Conservation (phyloP, 371 early-diverging fungal genomes). For the Saksenaea oblongispora region DNA sequence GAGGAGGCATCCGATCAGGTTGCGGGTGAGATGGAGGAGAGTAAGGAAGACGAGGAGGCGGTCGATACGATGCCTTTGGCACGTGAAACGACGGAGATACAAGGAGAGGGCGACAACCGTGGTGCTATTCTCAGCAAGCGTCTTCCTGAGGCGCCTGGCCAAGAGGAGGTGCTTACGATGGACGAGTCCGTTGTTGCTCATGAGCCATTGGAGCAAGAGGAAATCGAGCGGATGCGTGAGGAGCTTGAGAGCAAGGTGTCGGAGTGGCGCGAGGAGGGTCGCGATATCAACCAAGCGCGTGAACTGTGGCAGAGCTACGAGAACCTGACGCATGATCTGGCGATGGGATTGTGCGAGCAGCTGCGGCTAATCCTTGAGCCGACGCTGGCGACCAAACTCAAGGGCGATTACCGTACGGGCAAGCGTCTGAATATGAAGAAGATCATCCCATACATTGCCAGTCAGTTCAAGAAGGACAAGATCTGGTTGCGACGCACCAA, state of each 20-base stretch:
- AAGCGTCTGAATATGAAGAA: constrained; percentile 99
- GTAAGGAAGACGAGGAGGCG: constrained; percentile 28
- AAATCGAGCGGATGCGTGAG: constrained; percentile 62
- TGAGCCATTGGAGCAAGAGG: constrained; percentile 62
- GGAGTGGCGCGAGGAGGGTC: constrained; percentile 63
- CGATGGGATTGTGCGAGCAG: constrained; percentile 92
- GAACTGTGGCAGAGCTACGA: constrained; percentile 91
- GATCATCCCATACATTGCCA: constrained; percentile 99
- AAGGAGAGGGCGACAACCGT: constrained; percentile 25
- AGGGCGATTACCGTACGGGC: constrained; percentile 99
- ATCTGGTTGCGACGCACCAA: constrained; percentile 99
- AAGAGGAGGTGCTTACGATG: constrained; percentile 38
- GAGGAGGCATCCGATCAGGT: constrained; percentile 49
- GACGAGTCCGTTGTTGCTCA: constrained; percentile 53
- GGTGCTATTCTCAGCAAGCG: constrained; percentile 46
- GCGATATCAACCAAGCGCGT: constrained; percentile 65
- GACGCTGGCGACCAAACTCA: constrained; percentile 94
- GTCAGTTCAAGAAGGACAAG: constrained; percentile 99
- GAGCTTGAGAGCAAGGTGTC: constrained; percentile 58
- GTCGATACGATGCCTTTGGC: constrained; percentile 45
- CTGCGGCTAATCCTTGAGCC: constrained; percentile 96
- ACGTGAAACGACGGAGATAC: constrained; percentile 35
- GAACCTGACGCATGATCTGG: constrained; percentile 84
- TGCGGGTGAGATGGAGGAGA: constrained; percentile 62
- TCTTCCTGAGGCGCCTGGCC: constrained; percentile 20